phyloP scores from a whole-genome alignment of 2,329 filamentous ascomycete genomes.

The Aspergillus udagawae region DNA sequence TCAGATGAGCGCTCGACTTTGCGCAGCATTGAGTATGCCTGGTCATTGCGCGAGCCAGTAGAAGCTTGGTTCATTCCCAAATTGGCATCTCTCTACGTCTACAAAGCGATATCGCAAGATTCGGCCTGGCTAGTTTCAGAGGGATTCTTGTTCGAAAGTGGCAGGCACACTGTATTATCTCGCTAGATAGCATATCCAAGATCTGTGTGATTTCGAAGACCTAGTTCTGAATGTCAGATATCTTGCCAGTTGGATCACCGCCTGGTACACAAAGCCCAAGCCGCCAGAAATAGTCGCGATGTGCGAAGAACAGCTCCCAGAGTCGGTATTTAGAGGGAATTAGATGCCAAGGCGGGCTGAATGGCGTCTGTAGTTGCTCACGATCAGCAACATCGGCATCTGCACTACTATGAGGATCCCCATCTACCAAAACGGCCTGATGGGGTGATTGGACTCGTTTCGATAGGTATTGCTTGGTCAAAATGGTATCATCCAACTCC shows the following conservation, averaged over 20 bases:
- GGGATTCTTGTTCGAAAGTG: neutral
- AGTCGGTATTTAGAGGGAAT: constrained; percentile 61
- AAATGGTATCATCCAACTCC: constrained; percentile 3
- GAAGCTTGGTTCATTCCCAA: neutral
- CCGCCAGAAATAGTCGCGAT: constrained; percentile 95
- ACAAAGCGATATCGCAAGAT: neutral
- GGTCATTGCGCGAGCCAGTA: neutral
- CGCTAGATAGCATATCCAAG: neutral
- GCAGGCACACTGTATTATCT: neutral
- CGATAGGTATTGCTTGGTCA: neutral
- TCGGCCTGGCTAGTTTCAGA: neutral
- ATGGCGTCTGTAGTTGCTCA: constrained; percentile 6
- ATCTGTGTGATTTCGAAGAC: neutral
- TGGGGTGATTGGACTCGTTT: neutral
- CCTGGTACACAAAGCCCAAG: constrained; percentile 84
- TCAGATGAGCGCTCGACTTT: neutral
- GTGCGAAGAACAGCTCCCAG: constrained; percentile 92
- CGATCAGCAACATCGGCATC: neutral
- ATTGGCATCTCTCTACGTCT: neutral
- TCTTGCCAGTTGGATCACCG: constrained; percentile 43
- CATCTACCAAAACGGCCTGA: neutral
- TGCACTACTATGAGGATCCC: neutral
- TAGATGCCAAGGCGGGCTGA: constrained; percentile 18
- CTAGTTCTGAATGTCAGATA: neutral
- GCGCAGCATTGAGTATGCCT: neutral